Conservation (phyloP, 2,329 filamentous ascomycete genomes). For the Podosphaera xanthii region DNA sequence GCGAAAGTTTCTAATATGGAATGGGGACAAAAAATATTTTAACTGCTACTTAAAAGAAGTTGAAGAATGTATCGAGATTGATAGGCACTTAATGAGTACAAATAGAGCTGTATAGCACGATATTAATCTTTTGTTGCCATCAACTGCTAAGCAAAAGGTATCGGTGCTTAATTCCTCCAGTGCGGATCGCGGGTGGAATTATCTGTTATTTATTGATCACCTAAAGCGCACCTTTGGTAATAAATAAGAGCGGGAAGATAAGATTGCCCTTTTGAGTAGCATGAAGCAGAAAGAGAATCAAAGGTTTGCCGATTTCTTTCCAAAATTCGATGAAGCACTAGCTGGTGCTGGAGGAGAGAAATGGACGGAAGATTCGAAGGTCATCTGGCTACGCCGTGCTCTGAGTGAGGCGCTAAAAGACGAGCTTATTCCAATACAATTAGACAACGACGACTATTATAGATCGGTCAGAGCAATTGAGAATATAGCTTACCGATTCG, state of each 20-base stretch:
- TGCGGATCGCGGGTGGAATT: background rate
- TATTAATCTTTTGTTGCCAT: background rate
- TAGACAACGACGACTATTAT: background rate
- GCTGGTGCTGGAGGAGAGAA: background rate
- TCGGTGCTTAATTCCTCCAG: background rate
- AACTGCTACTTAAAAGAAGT: background rate
- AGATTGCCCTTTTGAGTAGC: no score
- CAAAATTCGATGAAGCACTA: background rate
- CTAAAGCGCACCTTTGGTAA: background rate
- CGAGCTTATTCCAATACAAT: background rate
- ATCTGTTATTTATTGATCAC: background rate
- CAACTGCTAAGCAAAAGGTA: background rate
- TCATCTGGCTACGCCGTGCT: background rate
- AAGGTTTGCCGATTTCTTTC: background rate
- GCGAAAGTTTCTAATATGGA: background rate
- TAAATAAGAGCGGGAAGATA: background rate
- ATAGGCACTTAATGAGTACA: background rate
- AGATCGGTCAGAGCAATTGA: background rate
- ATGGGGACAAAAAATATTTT: background rate
- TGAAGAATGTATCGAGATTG: background rate
- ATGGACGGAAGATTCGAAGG: background rate
- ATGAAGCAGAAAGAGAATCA: background rate
- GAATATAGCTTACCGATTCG: background rate
- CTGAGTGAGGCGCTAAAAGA: background rate
- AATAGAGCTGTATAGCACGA: background rate